phyloP scores from a whole-genome alignment of 228 moss, liverwort and hornwort species.

The Sphagnum magellanicum region DNA sequence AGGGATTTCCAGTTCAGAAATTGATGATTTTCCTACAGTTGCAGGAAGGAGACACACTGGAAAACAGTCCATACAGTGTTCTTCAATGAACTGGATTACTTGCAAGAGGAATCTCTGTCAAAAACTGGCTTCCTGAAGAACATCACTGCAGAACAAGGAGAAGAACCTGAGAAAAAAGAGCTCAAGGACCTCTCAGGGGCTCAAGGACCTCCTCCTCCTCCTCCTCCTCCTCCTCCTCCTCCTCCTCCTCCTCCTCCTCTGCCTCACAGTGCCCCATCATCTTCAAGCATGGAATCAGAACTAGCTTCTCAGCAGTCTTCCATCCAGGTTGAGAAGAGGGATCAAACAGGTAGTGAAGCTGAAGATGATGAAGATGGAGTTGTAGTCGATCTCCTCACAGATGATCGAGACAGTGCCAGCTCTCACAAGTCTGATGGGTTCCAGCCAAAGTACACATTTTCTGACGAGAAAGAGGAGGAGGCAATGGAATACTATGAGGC shows the following conservation, averaged over 20 bases:
- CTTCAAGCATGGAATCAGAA: slow-evolving; percentile 10
- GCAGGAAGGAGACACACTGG: slow-evolving; percentile 50
- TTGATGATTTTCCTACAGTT: background rate
- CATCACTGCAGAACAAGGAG: slow-evolving; percentile 21
- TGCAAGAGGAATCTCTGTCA: slow-evolving; percentile 26
- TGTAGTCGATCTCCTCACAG: slow-evolving; percentile 21
- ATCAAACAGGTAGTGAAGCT: slow-evolving; percentile 5
- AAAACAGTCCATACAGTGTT: slow-evolving; percentile 73
- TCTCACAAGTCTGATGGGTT: slow-evolving; percentile 7
- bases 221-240: background rate
- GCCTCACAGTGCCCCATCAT: background rate
- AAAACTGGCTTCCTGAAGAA: slow-evolving; percentile 16
- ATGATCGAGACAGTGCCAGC: slow-evolving; percentile 16
- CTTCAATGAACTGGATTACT: slow-evolving; percentile 55
- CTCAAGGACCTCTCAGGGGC: slow-evolving; percentile 3
- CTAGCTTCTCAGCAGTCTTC: slow-evolving; percentile 1
- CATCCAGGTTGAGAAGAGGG: slow-evolving; percentile 12
- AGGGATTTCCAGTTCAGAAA: no score
- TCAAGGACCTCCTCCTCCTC: slow-evolving; percentile 1
- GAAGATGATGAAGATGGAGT: slow-evolving; percentile 29
- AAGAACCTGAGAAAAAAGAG: slow-evolving; percentile 15
- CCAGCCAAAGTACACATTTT: slow-evolving; percentile 8
- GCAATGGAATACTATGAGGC: slow-evolving; percentile 3
- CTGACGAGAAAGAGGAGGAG: slow-evolving; percentile 12
- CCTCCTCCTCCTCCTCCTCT: no score